A percentile compares a stretch with the other conserved stretches of the same genome.
Conservation (phyloP, 2,329 filamentous ascomycete species). For the Curvularia eragrostidis region DNA sequence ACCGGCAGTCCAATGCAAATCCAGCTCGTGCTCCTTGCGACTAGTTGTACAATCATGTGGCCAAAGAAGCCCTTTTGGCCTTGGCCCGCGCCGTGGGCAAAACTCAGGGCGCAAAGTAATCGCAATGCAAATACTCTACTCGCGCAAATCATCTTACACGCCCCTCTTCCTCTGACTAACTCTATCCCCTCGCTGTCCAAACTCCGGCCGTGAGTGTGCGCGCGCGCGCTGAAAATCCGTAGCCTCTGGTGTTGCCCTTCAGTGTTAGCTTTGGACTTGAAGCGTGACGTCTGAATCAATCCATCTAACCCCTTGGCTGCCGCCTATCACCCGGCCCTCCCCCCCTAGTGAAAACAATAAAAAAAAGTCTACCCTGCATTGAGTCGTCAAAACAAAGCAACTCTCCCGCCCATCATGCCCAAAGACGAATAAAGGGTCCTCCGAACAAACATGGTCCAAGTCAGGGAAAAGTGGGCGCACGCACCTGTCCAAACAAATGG, state of each 20-base stretch:
- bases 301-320: not conserved
- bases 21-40: conserved; percentile 8
- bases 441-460: conserved; percentile 3
- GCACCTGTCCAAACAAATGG: conserved; percentile 11
- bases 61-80: conserved; percentile 10
- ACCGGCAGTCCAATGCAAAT: conserved; percentile 13
- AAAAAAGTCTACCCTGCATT: not conserved
- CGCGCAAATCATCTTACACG: not conserved
- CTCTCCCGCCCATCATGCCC: not conserved
- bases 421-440: not conserved
- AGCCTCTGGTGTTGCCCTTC: not conserved
- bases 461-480: conserved; percentile 12
- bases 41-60: not conserved
- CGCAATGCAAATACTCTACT: not conserved
- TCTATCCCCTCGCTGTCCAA: not conserved
- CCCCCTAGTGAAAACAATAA: conserved; percentile 1
- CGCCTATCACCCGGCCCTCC: not conserved
- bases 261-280: conserved; percentile 1
- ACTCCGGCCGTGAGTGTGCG: not conserved
- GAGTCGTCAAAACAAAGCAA: conserved; percentile 3
- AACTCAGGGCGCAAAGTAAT: not conserved
- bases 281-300: not conserved
- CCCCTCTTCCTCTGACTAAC: not conserved
- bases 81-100: too few species aligned
- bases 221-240: not conserved